Evolutionary conservation across 192 early-diverging fungal genomes (phyloP), one percentile per base, ranked within the genome.

Genomic region (Thoreauomyces humboldtii): DNA sequence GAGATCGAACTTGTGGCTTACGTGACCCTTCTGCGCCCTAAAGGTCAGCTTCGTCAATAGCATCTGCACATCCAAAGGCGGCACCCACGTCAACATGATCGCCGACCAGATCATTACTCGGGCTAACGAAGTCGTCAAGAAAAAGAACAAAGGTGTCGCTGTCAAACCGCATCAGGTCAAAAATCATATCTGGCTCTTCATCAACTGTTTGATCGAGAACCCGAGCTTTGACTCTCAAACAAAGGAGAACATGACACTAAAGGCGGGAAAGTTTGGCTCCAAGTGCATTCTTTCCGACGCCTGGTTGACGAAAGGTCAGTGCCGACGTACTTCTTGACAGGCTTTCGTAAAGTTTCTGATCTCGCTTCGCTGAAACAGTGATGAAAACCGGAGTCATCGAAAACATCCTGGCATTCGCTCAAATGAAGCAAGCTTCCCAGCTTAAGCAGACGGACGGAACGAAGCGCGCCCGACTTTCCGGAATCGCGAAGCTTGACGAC

Each of bases 161-260:
- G 67, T 95, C 58, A 93, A 90, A 77, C 86, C 90, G 21, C 82
- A 84, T 73, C 87, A 92, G 73, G 86, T 92, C 72, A 94, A 93
- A 67, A 89, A 77, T 48, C 91, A 98, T 65, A 86, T 99, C 73
- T 91, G 85, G 79, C 58, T 99, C 9, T 99, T 95, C 81, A 78
- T 99, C 69, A 99, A 99, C 75, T 87, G 86, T 71, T 63, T 88
- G 55, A 95, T 99, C 53, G 92, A 90, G 59, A 99, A 97, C 59
- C 92, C 95, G 7, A 78, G 88, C 15, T 99, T 99, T 73, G 92
- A 97, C 73, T 95, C 93, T 28, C 96, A 99, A 73, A 99, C 94
- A n/a, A 97, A 99, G 72, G 95, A 96, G 65, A 94, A 80, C 59
- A 80, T 99, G 86, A 99, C 93, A 14, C 73, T 95, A 50, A 85